These are phyloP conservation scores for Monilinia fructigena DNA, from an alignment of 2,329 filamentous ascomycete species.

Conservation along the genomic window DNA sequence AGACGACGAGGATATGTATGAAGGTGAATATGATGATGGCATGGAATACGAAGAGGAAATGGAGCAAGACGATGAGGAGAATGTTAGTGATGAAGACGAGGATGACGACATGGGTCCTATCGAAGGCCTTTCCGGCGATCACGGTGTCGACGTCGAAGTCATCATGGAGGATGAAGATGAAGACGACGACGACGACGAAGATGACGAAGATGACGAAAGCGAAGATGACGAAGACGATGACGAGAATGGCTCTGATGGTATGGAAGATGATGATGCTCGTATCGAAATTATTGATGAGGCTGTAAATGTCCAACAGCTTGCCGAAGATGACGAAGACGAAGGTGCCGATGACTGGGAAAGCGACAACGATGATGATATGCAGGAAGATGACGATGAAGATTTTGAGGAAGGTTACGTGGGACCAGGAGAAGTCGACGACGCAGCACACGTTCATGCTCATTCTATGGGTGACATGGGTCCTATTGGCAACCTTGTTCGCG, in stretches of 20 bases:
- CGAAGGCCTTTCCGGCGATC: constrained; percentile 67
- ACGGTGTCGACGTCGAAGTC: constrained; percentile 63
- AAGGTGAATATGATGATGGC: constrained; percentile 82
- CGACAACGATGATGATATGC: constrained; percentile 51
- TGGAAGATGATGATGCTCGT: constrained; percentile 48
- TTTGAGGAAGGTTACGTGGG: constrained; percentile 55
- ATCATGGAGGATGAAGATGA: constrained; percentile 69
- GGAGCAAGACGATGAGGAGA: constrained; percentile 75
- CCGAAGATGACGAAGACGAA: constrained; percentile 60
- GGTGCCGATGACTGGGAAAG: constrained; percentile 57
- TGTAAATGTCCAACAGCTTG: constrained; percentile 48
- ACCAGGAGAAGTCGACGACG: constrained; percentile 53
- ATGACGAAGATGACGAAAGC: constrained; percentile 41
- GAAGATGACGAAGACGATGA: constrained; percentile 57
- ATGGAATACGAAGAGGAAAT: constrained; percentile 91
- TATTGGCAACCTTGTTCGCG: constrained; percentile 56
- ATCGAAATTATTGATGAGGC: constrained; percentile 64
- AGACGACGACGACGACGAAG: constrained; percentile 39
- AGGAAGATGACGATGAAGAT: constrained; percentile 48
- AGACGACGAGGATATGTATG: constrained; percentile 89
- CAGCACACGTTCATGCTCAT: constrained; percentile 48
- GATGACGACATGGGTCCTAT: constrained; percentile 84
- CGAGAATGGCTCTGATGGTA: constrained; percentile 45
- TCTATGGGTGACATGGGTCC: constrained; percentile 46
- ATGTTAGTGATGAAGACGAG: constrained; percentile 84